Evolutionary conservation across 129 eudicot genomes (phyloP).

Genomic region (Centrapalus pauciflorus): DNA sequence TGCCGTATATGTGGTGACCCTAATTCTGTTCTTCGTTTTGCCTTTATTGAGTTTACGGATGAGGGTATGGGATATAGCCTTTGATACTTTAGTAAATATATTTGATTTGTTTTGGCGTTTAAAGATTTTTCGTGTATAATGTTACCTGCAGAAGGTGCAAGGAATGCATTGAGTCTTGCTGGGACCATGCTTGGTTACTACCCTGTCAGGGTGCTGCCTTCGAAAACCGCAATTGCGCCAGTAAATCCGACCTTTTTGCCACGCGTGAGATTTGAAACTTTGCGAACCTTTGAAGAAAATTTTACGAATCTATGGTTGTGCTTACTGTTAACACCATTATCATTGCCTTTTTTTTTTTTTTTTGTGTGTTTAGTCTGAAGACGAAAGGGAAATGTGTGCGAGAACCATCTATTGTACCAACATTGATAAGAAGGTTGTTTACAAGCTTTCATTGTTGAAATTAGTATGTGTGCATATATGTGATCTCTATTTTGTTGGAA

Average conservation of each 20-base stretch:
- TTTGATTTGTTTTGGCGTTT: conserved; percentile 8
- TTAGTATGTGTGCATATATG: not conserved
- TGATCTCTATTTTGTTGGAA: conserved; percentile 3
- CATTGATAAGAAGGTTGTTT: conserved; percentile 68
- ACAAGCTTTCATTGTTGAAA: not conserved
- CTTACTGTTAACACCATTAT: not conserved
- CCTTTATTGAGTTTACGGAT: conserved; percentile 90
- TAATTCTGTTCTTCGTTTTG: conserved; percentile 96
- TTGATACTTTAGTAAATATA: not conserved
- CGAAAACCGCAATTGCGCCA: conserved; percentile 98
- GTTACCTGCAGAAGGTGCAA: conserved; percentile 83
- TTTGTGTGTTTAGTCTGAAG: conserved; percentile 56
- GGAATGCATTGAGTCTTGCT: conserved; percentile 80
- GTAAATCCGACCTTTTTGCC: conserved; percentile 97
- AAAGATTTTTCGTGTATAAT: conserved; percentile 16
- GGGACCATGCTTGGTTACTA: conserved; percentile 98
- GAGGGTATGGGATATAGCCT: conserved; percentile 51
- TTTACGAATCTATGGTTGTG: not conserved
- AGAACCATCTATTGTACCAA: conserved; percentile 81
- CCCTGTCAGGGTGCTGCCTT: conserved; percentile 93
- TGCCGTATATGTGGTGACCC: conserved; percentile 99
- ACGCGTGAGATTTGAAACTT: conserved; percentile 41
- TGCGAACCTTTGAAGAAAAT: not conserved
- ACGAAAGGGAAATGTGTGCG: conserved; percentile 93
- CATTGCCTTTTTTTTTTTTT: not conserved